Evolutionary conservation across 1,139 yeast genomes (phyloP).

Genomic region (Meyerozyma athensensis): DNA sequence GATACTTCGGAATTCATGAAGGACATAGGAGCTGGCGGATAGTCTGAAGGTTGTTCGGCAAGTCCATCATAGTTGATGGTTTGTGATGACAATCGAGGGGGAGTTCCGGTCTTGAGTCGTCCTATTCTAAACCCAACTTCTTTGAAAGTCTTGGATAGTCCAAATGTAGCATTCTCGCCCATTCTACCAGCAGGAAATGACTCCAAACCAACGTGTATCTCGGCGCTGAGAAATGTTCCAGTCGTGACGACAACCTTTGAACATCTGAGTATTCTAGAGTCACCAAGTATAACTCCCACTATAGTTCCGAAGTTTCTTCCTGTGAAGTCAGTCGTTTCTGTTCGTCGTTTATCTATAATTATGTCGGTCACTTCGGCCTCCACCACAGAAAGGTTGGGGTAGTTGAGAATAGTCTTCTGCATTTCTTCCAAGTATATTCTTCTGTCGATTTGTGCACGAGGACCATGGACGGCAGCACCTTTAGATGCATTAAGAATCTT

Average conservation of each 20-base stretch:
- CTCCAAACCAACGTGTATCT: conserved; percentile 83
- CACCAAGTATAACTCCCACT: conserved; percentile 66
- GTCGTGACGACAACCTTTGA: conserved; percentile 82
- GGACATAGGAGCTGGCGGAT: conserved; percentile 86
- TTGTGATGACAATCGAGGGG: conserved; percentile 74
- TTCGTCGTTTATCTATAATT: conserved; percentile 35
- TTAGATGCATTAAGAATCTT: conserved; percentile 80
- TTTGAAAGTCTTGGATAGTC: conserved; percentile 71
- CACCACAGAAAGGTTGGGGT: conserved; percentile 55
- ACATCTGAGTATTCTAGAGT: conserved; percentile 59
- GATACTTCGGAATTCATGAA: conserved; percentile 66
- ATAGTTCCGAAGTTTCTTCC: conserved; percentile 44
- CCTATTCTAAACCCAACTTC: conserved; percentile 83
- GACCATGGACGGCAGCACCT: conserved; percentile 99
- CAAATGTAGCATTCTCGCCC: conserved; percentile 90
- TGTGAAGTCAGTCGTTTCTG: conserved; percentile 17
- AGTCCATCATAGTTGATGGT: conserved; percentile 65
- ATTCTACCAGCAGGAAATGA: conserved; percentile 87
- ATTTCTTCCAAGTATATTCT: conserved; percentile 71
- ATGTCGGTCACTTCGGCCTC: conserved; percentile 84
- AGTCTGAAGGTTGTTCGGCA: conserved; percentile 70
- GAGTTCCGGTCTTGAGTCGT: conserved; percentile 94
- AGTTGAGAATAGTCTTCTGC: conserved; percentile 62
- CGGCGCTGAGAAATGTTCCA: conserved; percentile 93
- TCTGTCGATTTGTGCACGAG: conserved; percentile 94